A percentile compares a stretch with the other conserved stretches of the same genome.
phyloP scores from a whole-genome alignment of 2,329 filamentous ascomycete genomes.

The Grosmannia penicillata region DNA sequence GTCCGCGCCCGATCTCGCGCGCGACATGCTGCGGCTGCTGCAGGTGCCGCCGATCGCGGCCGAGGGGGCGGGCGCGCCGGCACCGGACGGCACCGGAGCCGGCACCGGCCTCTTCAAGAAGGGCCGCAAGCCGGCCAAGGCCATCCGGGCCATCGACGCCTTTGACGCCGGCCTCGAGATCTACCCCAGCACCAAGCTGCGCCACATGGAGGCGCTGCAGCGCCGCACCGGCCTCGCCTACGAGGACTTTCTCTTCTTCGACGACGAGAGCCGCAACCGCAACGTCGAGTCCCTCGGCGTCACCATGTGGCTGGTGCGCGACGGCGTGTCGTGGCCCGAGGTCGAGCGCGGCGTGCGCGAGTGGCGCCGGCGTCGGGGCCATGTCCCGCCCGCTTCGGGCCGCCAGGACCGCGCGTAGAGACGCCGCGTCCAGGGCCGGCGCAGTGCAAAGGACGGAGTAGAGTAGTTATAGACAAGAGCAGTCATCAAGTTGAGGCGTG shows the following conservation, averaged over 20 bases:
- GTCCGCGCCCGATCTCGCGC: constrained; percentile 60
- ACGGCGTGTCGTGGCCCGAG: constrained; percentile 64
- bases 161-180: constrained; percentile 51
- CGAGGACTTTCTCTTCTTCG: constrained; percentile 88
- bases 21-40: constrained; percentile 65
- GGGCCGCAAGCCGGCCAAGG: constrained; percentile 15
- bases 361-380: constrained; percentile 61
- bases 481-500: too few relatives aligned
- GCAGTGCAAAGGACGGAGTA: too few relatives aligned
- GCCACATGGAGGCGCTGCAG: constrained; percentile 64
- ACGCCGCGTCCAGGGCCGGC: too few relatives aligned
- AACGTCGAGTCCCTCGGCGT: constrained; percentile 71
- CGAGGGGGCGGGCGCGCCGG: not conserved
- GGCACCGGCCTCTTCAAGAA: not conserved
- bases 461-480: too few relatives aligned
- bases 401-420: too few relatives aligned
- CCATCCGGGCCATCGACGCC: constrained; percentile 29
- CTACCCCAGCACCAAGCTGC: constrained; percentile 68
- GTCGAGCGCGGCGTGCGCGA: constrained; percentile 64
- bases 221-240: constrained; percentile 56
- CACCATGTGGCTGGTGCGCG: constrained; percentile 66
- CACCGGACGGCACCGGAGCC: not conserved
- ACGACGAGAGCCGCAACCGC: constrained; percentile 75
- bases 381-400: not conserved
- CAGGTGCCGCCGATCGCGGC: constrained; percentile 29